Percentiles rank a stretch among this genome's conserved stretches.
phyloP scores from a whole-genome alignment of 2,329 filamentous ascomycete genomes.

The Epichloe elymi region DNA sequence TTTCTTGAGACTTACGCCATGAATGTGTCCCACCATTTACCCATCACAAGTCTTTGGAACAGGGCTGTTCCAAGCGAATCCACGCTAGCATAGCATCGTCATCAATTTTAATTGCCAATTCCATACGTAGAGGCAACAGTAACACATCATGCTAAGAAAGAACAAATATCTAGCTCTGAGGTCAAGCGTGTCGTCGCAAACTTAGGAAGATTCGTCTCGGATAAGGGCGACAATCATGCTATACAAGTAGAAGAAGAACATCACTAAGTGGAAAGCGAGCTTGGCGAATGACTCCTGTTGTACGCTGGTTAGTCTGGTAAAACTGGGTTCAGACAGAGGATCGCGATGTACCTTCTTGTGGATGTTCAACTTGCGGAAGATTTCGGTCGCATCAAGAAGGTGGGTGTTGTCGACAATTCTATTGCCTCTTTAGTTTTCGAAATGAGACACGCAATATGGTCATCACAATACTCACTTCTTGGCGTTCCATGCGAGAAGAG shows the following conservation, averaged over 20 bases:
- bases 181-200: neutral
- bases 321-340: neutral
- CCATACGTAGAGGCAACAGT: neutral
- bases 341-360: conserved; percentile 73
- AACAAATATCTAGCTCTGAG: neutral
- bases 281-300: conserved; percentile 93
- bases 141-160: neutral
- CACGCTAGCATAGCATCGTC: neutral
- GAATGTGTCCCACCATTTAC: conserved; percentile 15
- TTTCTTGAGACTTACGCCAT: conserved; percentile 14
- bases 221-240: conserved; percentile 97
- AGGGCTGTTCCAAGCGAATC: neutral
- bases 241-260: conserved; percentile 99
- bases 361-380: conserved; percentile 96
- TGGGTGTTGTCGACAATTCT: conserved; percentile 97
- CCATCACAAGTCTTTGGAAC: conserved; percentile 10
- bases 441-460: neutral
- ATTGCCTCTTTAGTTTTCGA: neutral
- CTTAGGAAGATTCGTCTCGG: conserved; percentile 79
- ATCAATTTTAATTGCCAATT: neutral
- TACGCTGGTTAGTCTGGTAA: conserved; percentile 10
- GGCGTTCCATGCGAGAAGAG: conserved; percentile 81
- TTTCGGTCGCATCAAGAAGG: conserved; percentile 92
- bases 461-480: conserved; percentile 70
- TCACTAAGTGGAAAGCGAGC: conserved; percentile 93